Percentiles rank a stretch among this genome's conserved stretches.
Evolutionary conservation across 768 basidiomycete species (phyloP).

Genomic region (Panaeolus papilionaceus): DNA sequence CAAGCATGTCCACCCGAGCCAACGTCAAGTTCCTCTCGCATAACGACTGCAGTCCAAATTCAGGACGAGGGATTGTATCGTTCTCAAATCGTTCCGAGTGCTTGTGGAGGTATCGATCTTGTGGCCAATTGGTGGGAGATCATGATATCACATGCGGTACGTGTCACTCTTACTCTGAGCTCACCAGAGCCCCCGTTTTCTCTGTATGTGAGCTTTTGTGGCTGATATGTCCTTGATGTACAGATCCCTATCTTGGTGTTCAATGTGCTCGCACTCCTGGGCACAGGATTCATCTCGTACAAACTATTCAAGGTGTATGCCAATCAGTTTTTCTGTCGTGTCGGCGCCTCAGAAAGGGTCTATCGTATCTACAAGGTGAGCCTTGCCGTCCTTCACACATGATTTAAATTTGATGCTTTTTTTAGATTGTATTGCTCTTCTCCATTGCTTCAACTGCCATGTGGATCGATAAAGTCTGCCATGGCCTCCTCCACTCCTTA

Average conservation of each 20-base stretch:
- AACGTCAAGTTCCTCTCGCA: too few species aligned
- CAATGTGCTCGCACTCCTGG: slow-evolving; percentile 42
- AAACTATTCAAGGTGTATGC: slow-evolving; percentile 52
- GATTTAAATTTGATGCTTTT: slow-evolving; percentile 5
- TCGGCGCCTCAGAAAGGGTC: slow-evolving; percentile 53
- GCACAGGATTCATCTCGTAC: slow-evolving; percentile 44
- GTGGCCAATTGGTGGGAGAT: slow-evolving; percentile 50
- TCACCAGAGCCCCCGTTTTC: not conserved
- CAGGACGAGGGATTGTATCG: slow-evolving; percentile 39
- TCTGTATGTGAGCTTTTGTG: not conserved
- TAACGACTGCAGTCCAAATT: slow-evolving; percentile 40
- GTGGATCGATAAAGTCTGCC: slow-evolving; percentile 56
- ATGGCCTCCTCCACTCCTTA: slow-evolving; percentile 39
- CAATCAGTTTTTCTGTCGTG: slow-evolving; percentile 50
- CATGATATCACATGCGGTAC: slow-evolving; percentile 41
- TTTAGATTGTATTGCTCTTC: slow-evolving; percentile 56
- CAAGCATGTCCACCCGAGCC: too few species aligned
- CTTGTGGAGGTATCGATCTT: slow-evolving; percentile 48
- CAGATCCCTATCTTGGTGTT: slow-evolving; percentile 48
- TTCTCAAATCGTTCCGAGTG: slow-evolving; percentile 38
- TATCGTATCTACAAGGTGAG: slow-evolving; percentile 54
- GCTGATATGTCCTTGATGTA: not conserved
- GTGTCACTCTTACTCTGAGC: slow-evolving; percentile 25
- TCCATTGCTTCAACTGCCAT: slow-evolving; percentile 48
- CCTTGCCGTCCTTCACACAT: not conserved